Conservation (phyloP, 441 rosid genomes). For the Corymbia citriodora region DNA sequence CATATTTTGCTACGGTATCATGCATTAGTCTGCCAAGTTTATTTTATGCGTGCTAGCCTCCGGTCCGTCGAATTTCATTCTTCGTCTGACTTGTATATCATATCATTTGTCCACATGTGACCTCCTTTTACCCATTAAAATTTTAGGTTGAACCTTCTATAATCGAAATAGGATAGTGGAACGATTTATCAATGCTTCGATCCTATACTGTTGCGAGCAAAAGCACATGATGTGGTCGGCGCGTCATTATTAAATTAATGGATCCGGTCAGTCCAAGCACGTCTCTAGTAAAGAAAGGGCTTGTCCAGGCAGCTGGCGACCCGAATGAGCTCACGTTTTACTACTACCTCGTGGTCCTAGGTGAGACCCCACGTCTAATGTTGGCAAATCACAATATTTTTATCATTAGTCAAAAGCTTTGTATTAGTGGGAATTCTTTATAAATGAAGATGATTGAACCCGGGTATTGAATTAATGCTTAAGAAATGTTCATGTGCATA, state of each 20-base stretch:
- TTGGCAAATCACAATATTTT: neutral
- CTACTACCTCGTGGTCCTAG: neutral
- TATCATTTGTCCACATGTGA: neutral
- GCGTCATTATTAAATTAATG: neutral
- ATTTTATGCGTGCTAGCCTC: neutral
- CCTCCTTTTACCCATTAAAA: neutral
- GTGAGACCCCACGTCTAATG: neutral
- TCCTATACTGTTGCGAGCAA: neutral
- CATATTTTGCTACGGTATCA: accelerated
- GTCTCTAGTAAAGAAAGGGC: neutral
- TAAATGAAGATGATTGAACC: neutral
- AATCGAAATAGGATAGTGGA: neutral
- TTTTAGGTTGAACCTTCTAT: neutral
- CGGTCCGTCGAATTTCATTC: neutral
- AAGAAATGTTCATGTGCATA: neutral
- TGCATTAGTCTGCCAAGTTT: neutral
- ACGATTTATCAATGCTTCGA: neutral
- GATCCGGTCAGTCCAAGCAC: neutral
- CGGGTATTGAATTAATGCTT: neutral
- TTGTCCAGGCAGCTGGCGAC: neutral
- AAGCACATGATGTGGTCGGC: neutral
- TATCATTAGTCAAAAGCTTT: neutral
- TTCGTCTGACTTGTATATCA: neutral
- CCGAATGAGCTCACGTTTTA: neutral
- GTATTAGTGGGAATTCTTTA: neutral